Base-by-base conservation (phyloP, 495 filamentous ascomycete species). In the Letharia lupina region DNA sequence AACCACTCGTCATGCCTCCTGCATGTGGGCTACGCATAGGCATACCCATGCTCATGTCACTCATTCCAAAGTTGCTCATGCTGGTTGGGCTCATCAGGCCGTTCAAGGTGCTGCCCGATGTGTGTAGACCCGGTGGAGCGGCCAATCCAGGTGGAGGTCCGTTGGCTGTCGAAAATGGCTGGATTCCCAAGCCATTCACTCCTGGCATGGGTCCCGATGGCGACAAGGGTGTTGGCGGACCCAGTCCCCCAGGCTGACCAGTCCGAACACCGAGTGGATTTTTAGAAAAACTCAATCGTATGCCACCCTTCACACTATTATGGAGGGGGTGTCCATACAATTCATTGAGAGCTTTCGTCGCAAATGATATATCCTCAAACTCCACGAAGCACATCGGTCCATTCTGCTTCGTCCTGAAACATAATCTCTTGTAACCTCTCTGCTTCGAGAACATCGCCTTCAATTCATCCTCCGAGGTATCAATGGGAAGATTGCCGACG, bases 311-410 rank as follows among this genome's bases (percentile, higher is more conserved):
- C 73, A 92, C 84, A 75, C 90, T 94, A 75, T 97, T 98, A 72
- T 91, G 91, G 52, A 98, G 83, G 33, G 84, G 86, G 63, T 89
- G 86, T 1, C 94, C 94, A 69, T 98, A 98, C 23, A 98, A 81
- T 65, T 97, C 91, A 70, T 93, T 90, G 12, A 98, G 81, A 1
- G 93, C 89, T 73, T 95, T 96, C 64, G 94, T 97, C 11, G 94
- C 94, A 73, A 91, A 94, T 33, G 89, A 88, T 52, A 96, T 85
- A 73, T 98, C 93, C 70, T 98, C 94, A 73, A 98, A 98, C 75
- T 98, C 95, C 50, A 98, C 94, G 71, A 98, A 98, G 72, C 94
- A 98, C 95, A 98, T 98, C 16, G 95, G 94, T 0, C 95, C 95
- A 71, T 98, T 96, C 69, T 93, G 89, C 77, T 98, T 98, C 61